A percentile compares a stretch with the other conserved stretches of the same genome.
phyloP scores from a whole-genome alignment of 805 yeast genomes.

The Cyberlindnera mycetangii region DNA sequence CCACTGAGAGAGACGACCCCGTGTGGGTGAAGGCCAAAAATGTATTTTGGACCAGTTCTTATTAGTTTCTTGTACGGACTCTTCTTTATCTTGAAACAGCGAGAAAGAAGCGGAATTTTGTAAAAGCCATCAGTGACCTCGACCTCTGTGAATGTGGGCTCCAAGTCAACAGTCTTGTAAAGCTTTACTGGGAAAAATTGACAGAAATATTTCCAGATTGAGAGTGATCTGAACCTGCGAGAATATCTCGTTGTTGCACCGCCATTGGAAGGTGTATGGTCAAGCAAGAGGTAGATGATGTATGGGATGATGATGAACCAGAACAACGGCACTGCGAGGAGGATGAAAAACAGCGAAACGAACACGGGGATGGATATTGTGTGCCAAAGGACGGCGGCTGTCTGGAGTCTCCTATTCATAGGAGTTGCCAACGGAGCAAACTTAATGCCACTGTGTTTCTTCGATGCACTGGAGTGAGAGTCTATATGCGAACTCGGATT shows the following conservation, averaged over 20 bases:
- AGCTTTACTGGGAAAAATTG: constrained; percentile 76
- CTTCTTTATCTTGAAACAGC: constrained; percentile 19
- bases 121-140: constrained; percentile 23
- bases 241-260: constrained; percentile 56
- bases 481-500: neutral
- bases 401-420: constrained; percentile 55
- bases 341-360: constrained; percentile 49
- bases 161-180: constrained; percentile 63
- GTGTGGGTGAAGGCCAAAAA: constrained; percentile 95
- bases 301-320: constrained; percentile 74
- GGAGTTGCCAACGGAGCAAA: constrained; percentile 60
- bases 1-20: constrained; percentile 93
- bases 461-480: neutral
- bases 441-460: constrained; percentile 22
- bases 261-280: constrained; percentile 76
- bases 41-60: constrained; percentile 67
- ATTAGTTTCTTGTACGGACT: constrained; percentile 31
- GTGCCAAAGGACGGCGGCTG: constrained; percentile 70
- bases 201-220: constrained; percentile 69
- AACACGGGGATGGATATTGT: constrained; percentile 64
- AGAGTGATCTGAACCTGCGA: constrained; percentile 49
- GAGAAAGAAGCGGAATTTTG: constrained; percentile 12
- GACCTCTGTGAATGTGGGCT: constrained; percentile 62
- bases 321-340: constrained; percentile 54
- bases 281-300: constrained; percentile 52